phyloP scores from a whole-genome alignment of 441 rosid species.

The Eruca vesicaria region DNA sequence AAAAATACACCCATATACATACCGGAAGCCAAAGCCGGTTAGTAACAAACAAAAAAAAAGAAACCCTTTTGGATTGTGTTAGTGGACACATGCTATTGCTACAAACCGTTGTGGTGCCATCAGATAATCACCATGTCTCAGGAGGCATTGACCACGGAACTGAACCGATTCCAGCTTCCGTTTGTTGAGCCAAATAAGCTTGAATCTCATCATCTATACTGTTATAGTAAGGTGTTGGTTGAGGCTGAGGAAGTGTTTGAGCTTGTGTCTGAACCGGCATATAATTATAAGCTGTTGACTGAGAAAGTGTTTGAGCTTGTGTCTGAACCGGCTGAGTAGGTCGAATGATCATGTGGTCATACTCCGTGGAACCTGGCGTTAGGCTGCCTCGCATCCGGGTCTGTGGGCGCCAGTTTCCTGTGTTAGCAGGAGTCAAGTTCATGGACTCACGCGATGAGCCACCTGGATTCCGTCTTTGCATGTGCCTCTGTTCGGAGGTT shows the following conservation, averaged over 20 bases:
- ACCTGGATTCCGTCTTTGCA: slow-evolving; percentile 30
- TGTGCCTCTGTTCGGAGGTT: slow-evolving; percentile 32
- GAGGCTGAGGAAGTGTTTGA: background rate
- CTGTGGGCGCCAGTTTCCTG: slow-evolving; percentile 51
- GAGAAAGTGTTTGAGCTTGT: background rate
- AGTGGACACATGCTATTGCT: background rate
- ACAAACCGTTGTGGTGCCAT: slow-evolving; percentile 10
- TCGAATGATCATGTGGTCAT: slow-evolving; percentile 60
- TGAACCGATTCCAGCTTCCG: slow-evolving; percentile 10
- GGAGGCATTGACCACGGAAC: slow-evolving; percentile 29
- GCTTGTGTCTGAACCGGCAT: background rate
- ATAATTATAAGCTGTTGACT: background rate
- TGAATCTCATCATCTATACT: background rate
- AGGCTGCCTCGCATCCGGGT: slow-evolving; percentile 82
- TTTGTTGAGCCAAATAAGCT: slow-evolving; percentile 14
- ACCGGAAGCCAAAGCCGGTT: slow-evolving; percentile 15
- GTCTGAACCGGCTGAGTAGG: slow-evolving; percentile 42
- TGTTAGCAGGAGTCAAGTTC: slow-evolving; percentile 39
- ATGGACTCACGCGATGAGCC: slow-evolving; percentile 32
- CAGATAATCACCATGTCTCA: slow-evolving; percentile 27
- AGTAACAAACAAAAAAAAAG: background rate
- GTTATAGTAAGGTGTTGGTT: background rate
- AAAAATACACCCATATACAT: slow-evolving; percentile 9
- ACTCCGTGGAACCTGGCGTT: slow-evolving; percentile 43
- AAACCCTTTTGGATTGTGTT: background rate